Base-by-base conservation (phyloP, 768 basidiomycete species). In the Phaffia australis region DNA sequence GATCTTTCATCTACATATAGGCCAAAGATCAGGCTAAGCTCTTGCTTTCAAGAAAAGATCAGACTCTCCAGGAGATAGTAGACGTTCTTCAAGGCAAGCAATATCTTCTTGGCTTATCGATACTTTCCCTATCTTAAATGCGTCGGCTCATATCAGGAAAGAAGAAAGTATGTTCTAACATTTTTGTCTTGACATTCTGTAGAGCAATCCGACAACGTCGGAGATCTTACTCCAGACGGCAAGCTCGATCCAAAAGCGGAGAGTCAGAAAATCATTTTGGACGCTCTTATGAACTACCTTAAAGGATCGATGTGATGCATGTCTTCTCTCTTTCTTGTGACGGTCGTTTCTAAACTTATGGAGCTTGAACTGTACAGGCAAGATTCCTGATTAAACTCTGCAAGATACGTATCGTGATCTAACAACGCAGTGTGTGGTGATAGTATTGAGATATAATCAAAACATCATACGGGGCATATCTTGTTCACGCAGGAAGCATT, bases 1-100 rank as follows among this genome's bases (percentile, higher is more conserved):
- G 21, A n/a, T 16, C 52, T n/a, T n/a, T 27, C n/a, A n/a, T 54
- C 27, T 54, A 27, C 25, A 16, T 6, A 9, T 35, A 98, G 94
- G 84, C 92, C 60, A 86, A 84, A 57, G 78, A 78, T 15, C 94
- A 98, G 76, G 79, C 85, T 8, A 75, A 81, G 62, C 83, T 84
- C 72, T 87, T 98, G 81, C 79, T 99, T 23, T 79, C 79, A 58
- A 81, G 93, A 56, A 85, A 83, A 73, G 85, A 82, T 72, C 80
- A 85, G 73, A 83, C 85, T 0, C 78, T 94, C 63, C 77, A 81
- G 63, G 84, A 89, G 72, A 79, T 98, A 56, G 79, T 88, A 35
- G 78, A 80, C 64, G 88, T 87, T 1, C 78, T 99, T 65, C 81
- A 67, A 48, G 64, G 64, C 60, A 8, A 48, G 64, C 54, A 14